Percentiles rank a stretch among this genome's conserved stretches.
Conservation (phyloP, 257 asterid genomes). For the Agastache rugosa region DNA sequence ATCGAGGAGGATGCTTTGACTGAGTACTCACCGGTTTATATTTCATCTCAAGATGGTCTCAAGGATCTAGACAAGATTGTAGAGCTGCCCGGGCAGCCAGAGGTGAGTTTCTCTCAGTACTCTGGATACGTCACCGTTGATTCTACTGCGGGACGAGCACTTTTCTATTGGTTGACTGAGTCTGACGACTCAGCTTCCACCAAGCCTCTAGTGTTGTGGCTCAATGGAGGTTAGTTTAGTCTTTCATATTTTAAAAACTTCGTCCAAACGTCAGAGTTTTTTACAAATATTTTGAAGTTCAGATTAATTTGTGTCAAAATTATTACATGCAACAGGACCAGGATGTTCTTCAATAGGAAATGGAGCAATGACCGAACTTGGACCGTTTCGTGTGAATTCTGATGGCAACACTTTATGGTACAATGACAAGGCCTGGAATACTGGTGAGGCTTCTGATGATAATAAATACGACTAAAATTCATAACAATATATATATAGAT, state of each 20-base stretch:
- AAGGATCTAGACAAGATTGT: conserved; percentile 38
- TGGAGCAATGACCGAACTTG: conserved; percentile 69
- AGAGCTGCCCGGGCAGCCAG: conserved; percentile 47
- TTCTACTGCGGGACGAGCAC: conserved; percentile 47
- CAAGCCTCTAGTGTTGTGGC: conserved; percentile 53
- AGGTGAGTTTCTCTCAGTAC: conserved; percentile 45
- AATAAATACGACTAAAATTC: not conserved
- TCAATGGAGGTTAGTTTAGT: conserved; percentile 45
- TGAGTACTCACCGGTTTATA: conserved; percentile 36
- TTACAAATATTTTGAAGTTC: too few species aligned
- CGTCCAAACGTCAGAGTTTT: too few species aligned
- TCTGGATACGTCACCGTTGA: conserved; percentile 52
- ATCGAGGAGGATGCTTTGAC: not conserved
- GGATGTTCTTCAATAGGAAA: conserved; percentile 69
- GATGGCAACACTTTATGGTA: conserved; percentile 58
- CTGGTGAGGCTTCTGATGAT: conserved; percentile 34
- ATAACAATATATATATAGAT: too few species aligned
- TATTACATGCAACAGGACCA: conserved; percentile 49
- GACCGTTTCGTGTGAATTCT: conserved; percentile 59
- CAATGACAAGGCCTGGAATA: conserved; percentile 59
- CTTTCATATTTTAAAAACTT: too few species aligned
- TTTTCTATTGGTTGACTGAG: conserved; percentile 48
- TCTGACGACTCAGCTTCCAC: conserved; percentile 38
- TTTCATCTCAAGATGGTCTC: conserved; percentile 36
- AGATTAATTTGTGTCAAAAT: not conserved